These are phyloP conservation scores for Trypanosoma brucei DNA, from an alignment of 208 protist genomes.

Conservation along the genomic window DNA sequence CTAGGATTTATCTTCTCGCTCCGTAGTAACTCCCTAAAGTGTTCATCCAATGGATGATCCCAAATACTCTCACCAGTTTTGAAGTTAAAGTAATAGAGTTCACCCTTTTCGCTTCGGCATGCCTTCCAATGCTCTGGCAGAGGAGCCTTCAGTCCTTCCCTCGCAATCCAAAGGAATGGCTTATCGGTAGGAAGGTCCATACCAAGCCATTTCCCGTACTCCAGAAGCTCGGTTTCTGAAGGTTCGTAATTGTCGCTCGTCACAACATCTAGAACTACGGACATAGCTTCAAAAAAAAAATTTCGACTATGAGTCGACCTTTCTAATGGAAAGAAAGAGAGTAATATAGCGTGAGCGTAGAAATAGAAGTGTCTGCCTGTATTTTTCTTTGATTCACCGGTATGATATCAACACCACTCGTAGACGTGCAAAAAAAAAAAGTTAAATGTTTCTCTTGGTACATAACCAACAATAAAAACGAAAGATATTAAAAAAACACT, in stretches of 20 bases:
- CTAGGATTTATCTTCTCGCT: constrained; percentile 43
- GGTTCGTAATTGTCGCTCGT: constrained; percentile 88
- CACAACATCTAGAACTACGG: constrained; percentile 81
- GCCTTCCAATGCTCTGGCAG: constrained; percentile 93
- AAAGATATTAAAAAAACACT: too few relatives aligned
- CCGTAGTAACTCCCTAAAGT: constrained; percentile 84
- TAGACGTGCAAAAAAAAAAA: too few relatives aligned
- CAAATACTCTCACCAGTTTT: constrained; percentile 89
- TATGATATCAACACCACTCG: too few relatives aligned
- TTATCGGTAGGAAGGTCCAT: constrained; percentile 89
- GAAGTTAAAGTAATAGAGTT: constrained; percentile 96
- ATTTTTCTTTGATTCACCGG: too few relatives aligned
- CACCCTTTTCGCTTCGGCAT: constrained; percentile 88
- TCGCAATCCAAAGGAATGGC: constrained; percentile 92
- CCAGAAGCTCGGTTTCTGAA: constrained; percentile 84
- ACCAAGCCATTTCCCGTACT: constrained; percentile 95
- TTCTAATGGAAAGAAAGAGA: constrained; percentile 2
- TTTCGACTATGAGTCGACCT: constrained; percentile 4
- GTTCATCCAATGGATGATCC: constrained; percentile 94
- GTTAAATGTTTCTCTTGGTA: too few relatives aligned
- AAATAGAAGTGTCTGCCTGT: too few relatives aligned
- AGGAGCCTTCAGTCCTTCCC: constrained; percentile 91
- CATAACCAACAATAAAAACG: too few relatives aligned
- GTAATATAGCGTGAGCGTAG: not conserved
- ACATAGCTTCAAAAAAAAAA: constrained; percentile 37